These are phyloP conservation scores for Capronia coronata DNA, from an alignment of 2,329 filamentous ascomycete species.

Conservation along the genomic window DNA sequence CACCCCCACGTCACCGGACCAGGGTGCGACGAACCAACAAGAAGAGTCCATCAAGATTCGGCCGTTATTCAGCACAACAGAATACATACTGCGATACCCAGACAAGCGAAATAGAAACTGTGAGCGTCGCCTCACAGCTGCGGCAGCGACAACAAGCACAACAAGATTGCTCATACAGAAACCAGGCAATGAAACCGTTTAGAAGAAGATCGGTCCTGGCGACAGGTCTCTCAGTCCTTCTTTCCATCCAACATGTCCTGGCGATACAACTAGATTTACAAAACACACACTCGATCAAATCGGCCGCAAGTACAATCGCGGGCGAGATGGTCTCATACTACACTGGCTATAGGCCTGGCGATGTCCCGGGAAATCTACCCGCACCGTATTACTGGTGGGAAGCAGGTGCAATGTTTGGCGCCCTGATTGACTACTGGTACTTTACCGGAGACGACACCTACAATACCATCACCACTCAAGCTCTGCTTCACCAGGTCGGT, in stretches of 20 bases:
- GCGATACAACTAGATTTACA: constrained; percentile 25
- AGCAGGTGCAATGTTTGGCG: constrained; percentile 62
- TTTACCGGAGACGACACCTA: constrained; percentile 69
- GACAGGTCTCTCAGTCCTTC: constrained; percentile 11
- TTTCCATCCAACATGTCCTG: constrained; percentile 16
- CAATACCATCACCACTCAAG: constrained; percentile 61
- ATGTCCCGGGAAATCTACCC: constrained; percentile 47
- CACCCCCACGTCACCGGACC: background rate
- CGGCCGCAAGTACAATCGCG: constrained; percentile 41
- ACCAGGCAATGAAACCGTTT: constrained; percentile 17
- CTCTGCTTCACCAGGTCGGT: constrained; percentile 68
- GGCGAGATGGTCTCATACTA: constrained; percentile 49
- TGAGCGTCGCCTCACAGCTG: constrained; percentile 1
- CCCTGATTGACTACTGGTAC: constrained; percentile 77
- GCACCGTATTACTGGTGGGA: constrained; percentile 61
- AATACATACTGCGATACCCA: no score
- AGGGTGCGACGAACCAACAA: background rate
- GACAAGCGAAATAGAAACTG: background rate
- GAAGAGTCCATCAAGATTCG: background rate
- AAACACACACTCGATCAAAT: constrained; percentile 41
- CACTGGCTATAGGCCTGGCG: constrained; percentile 42
- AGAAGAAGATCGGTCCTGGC: constrained; percentile 16
- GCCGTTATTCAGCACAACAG: background rate
- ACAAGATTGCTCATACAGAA: background rate
- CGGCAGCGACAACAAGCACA: background rate